phyloP scores from a whole-genome alignment of 2,329 filamentous ascomycete genomes.

The Truncatella angustata region DNA sequence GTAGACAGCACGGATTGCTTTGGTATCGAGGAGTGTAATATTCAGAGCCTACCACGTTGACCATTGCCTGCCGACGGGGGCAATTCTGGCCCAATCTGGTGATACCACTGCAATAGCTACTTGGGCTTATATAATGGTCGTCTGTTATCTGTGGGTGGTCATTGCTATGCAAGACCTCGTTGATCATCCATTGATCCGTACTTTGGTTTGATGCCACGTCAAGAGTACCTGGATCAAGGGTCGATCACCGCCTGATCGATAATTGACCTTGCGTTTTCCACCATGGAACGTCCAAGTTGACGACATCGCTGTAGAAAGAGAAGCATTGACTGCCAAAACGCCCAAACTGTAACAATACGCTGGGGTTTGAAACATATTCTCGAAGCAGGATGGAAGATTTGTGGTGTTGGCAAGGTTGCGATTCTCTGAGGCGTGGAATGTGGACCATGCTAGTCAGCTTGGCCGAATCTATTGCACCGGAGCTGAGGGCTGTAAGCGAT shows the following conservation, averaged over 20 bases:
- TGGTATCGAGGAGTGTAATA: too few species aligned
- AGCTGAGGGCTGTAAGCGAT: too few species aligned
- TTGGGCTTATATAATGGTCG: background rate
- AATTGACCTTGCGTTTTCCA: too few species aligned
- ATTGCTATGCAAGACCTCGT: background rate
- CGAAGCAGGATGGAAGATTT: background rate
- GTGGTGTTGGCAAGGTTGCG: background rate
- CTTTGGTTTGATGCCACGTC: background rate
- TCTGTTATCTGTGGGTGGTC: background rate
- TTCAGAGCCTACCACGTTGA: too few species aligned
- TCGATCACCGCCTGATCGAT: background rate
- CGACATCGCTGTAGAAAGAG: background rate
- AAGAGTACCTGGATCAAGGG: conserved; percentile 3
- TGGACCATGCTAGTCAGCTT: background rate
- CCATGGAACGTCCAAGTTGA: background rate
- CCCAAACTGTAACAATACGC: background rate
- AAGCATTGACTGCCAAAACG: background rate
- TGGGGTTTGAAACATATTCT: conserved; percentile 6
- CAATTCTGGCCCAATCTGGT: too few species aligned
- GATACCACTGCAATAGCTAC: too few species aligned
- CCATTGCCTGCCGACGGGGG: too few species aligned
- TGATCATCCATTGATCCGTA: background rate
- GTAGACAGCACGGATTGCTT: too few species aligned
- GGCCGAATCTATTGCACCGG: background rate
- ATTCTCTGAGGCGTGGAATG: too few species aligned